A percentile compares a stretch with the other conserved stretches of the same genome.
These are phyloP conservation scores for Barnettozyma salicaria DNA, from an alignment of 805 yeast genomes.

Conservation along the genomic window DNA sequence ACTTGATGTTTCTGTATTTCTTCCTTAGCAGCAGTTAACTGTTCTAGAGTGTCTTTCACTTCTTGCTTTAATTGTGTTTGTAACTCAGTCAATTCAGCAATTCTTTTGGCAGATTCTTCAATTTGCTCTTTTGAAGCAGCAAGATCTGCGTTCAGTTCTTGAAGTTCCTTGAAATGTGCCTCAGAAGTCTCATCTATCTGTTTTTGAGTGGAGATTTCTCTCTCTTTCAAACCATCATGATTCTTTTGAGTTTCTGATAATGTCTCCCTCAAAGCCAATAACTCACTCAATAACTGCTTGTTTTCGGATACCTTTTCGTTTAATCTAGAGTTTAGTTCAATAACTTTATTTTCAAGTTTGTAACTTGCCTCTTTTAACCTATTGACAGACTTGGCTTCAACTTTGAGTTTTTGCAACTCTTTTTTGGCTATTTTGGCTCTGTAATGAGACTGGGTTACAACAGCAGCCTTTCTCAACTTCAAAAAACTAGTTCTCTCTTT, in stretches of 20 bases:
- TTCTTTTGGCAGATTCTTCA: constrained; percentile 49
- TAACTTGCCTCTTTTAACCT: constrained; percentile 89
- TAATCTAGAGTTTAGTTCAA: constrained; percentile 82
- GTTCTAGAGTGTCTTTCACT: constrained; percentile 53
- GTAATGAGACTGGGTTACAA: constrained; percentile 68
- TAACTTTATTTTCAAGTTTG: constrained; percentile 94
- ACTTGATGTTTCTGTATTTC: constrained; percentile 53
- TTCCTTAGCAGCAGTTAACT: constrained; percentile 54
- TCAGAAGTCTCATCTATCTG: constrained; percentile 39
- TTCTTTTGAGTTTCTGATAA: constrained; percentile 50
- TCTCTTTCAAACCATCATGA: constrained; percentile 47
- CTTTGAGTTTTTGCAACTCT: constrained; percentile 57
- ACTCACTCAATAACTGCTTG: constrained; percentile 58
- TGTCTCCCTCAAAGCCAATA: constrained; percentile 43
- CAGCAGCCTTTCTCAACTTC: constrained; percentile 46
- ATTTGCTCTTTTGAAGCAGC: constrained; percentile 48
- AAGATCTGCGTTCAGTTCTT: constrained; percentile 49
- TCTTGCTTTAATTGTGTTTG: constrained; percentile 61
- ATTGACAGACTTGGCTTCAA: constrained; percentile 89
- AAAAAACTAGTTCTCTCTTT: constrained; percentile 50
- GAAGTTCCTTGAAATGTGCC: constrained; percentile 45
- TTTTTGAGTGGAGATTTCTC: constrained; percentile 48
- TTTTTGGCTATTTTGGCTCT: constrained; percentile 71
- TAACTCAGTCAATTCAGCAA: constrained; percentile 52
- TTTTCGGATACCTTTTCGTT: constrained; percentile 79